Base-by-base conservation (phyloP, 176 grass and related monocot genomes). In the Oryza longistaminata region DNA sequence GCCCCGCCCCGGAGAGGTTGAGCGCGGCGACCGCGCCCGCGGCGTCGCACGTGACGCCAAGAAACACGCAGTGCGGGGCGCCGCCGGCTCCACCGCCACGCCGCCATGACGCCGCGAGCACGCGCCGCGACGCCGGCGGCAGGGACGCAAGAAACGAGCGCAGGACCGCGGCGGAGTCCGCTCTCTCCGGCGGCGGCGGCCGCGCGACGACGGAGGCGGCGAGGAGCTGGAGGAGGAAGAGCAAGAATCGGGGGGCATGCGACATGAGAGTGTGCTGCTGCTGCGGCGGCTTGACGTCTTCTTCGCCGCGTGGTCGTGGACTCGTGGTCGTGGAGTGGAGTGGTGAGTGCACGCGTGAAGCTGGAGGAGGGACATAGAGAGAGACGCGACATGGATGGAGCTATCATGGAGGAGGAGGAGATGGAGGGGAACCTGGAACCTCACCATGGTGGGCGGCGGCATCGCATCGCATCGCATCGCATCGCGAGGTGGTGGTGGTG, bases 1-100 rank as follows among this genome's bases (percentile, higher is more conserved):
- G 84, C 55, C 80, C 80, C 16, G 34, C 2, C 25, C 85, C 75
- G 21, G 89, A 83, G 80, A 91, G 73, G 85, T 91, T 87, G 81
- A 91, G 33, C 11, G 75, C 42, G 4, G 31, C 22, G 45, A 90
- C 64, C 68, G 34, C 45, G 48, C 34, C 67, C 7, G 21, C 7
- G 8, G 79, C 42, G 13, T 85, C 69, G 81, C 89, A 90, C 9
- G 84, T 69, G 52, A 90, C 64, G 37, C 88, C 88, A 19, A 68
- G 62, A 16, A 77, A 83, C 7, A 55, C 17, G 40, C 88, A 90
- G 46, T 77, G 69, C 48, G 34, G 33, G 12, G 45, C 11, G 37
- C 39, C 34, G 34, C 74, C 83, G 3, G n/a, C n/a, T n/a, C 13
- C 14, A 1, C 68, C 44, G 29, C 2, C 27, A 12, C 45, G 10